These are phyloP conservation scores for Helminthosporium solani DNA, from an alignment of 2,329 filamentous ascomycete genomes.

Conservation along the genomic window DNA sequence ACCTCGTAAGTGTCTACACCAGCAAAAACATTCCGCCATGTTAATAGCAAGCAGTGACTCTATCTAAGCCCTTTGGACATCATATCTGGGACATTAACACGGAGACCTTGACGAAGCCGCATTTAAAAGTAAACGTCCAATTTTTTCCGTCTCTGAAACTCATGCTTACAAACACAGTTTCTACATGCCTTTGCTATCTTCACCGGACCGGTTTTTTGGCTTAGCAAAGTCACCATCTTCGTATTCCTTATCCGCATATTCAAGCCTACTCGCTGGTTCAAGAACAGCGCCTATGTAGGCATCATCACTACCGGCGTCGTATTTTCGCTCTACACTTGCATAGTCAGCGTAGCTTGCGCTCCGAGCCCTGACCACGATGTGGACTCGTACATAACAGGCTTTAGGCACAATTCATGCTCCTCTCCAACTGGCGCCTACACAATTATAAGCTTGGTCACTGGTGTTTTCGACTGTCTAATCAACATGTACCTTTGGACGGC, in stretches of 20 bases:
- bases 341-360: slow-evolving; percentile 18
- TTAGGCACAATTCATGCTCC: slow-evolving; percentile 14
- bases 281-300: slow-evolving; percentile 16
- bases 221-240: slow-evolving; percentile 21
- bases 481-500: slow-evolving; percentile 18
- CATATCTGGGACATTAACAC: slow-evolving; percentile 22
- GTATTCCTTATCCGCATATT: slow-evolving; percentile 16
- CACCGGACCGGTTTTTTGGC: slow-evolving; percentile 21
- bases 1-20: slow-evolving; percentile 11
- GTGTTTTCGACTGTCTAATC: slow-evolving; percentile 11
- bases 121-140: slow-evolving; percentile 16
- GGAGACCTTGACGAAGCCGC: slow-evolving; percentile 9
- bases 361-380: slow-evolving; percentile 13
- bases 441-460: slow-evolving; percentile 10
- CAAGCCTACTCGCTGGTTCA: slow-evolving; percentile 18
- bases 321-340: slow-evolving; percentile 16
- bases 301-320: slow-evolving; percentile 19
- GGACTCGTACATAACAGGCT: slow-evolving; percentile 16
- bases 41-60: slow-evolving; percentile 12
- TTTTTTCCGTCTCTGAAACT: no score
- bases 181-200: slow-evolving; percentile 14
- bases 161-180: slow-evolving; percentile 3
- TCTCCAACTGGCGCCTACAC: slow-evolving; percentile 10
- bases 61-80: slow-evolving; percentile 13
- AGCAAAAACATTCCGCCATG: not conserved